These are phyloP conservation scores for Fusarium hainanense DNA, from an alignment of 2,329 filamentous ascomycete genomes.

Conservation along the genomic window DNA sequence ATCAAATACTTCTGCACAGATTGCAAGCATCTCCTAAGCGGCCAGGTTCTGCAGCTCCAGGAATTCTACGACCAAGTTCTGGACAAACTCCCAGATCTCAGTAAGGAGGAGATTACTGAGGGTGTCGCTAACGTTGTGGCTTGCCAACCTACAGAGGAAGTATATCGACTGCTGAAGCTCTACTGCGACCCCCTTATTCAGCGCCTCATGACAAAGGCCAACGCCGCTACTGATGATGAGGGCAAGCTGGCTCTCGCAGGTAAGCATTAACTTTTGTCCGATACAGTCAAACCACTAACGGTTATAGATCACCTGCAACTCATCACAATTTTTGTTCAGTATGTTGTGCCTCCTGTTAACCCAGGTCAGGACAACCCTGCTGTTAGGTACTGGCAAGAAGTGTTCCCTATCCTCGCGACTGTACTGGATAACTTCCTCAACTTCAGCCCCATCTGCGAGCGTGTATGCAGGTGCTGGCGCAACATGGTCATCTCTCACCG, in stretches of 20 bases:
- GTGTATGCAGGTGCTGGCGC: constrained; percentile 94
- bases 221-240: constrained; percentile 83
- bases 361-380: constrained; percentile 83
- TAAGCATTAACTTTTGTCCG: constrained; percentile 53
- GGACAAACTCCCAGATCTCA: constrained; percentile 83
- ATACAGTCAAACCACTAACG: constrained; percentile 30
- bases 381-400: constrained; percentile 95
- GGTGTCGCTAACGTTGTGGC: constrained; percentile 93
- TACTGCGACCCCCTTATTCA: constrained; percentile 93
- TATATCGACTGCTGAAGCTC: constrained; percentile 87
- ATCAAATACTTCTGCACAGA: constrained; percentile 98
- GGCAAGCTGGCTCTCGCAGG: constrained; percentile 87
- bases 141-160: constrained; percentile 81
- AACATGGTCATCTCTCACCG: constrained; percentile 97
- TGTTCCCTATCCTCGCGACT: constrained; percentile 86
- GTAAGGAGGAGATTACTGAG: constrained; percentile 96
- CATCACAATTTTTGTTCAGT: constrained; percentile 89
- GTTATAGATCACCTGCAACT: constrained; percentile 85
- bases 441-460: constrained; percentile 90
- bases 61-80: constrained; percentile 91
- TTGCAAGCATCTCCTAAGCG: constrained; percentile 86
- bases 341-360: constrained; percentile 78
- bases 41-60: constrained; percentile 87
- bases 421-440: constrained; percentile 88
- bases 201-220: constrained; percentile 86